phyloP scores from a whole-genome alignment of 2,329 filamentous ascomycete species.

The Botrytis cinerea region DNA sequence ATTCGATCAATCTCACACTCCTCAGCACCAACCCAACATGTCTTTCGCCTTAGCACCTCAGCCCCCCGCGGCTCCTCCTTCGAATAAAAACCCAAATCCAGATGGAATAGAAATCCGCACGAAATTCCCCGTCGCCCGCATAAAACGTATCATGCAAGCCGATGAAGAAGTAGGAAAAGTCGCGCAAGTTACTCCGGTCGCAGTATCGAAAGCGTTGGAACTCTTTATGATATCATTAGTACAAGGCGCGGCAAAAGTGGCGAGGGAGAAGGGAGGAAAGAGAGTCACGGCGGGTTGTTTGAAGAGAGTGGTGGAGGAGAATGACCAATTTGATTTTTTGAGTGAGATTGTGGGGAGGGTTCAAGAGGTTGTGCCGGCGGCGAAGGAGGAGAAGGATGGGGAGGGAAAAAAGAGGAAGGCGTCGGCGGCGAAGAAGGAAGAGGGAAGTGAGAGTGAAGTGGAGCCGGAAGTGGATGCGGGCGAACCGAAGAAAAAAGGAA shows the following conservation, averaged over 20 bases:
- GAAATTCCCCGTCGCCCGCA: constrained; percentile 94
- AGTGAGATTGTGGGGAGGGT: constrained; percentile 88
- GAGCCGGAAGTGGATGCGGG: background rate
- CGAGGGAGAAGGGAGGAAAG: constrained; percentile 80
- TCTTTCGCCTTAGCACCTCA: constrained; percentile 3
- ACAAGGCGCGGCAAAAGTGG: constrained; percentile 81
- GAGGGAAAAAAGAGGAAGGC: constrained; percentile 36
- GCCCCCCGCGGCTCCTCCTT: constrained; percentile 31
- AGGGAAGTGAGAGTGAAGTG: background rate
- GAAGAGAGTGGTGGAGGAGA: constrained; percentile 83
- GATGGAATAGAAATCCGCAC: constrained; percentile 73
- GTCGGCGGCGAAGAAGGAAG: constrained; percentile 12
- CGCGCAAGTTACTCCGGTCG: constrained; percentile 93
- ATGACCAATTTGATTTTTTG: constrained; percentile 93
- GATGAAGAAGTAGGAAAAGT: constrained; percentile 99
- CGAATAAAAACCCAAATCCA: constrained; percentile 50
- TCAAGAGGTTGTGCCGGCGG: constrained; percentile 51
- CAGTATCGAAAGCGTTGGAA: constrained; percentile 91
- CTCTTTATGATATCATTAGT: constrained; percentile 97
- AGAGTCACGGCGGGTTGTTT: constrained; percentile 87
- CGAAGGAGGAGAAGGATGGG: constrained; percentile 34
- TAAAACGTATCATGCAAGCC: constrained; percentile 99
- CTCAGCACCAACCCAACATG: background rate
- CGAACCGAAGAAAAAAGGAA: background rate
- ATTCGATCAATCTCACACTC: background rate